A percentile compares a stretch with the other conserved stretches of the same genome.
phyloP scores from a whole-genome alignment of 306 rosid species.

The Senna tora region DNA sequence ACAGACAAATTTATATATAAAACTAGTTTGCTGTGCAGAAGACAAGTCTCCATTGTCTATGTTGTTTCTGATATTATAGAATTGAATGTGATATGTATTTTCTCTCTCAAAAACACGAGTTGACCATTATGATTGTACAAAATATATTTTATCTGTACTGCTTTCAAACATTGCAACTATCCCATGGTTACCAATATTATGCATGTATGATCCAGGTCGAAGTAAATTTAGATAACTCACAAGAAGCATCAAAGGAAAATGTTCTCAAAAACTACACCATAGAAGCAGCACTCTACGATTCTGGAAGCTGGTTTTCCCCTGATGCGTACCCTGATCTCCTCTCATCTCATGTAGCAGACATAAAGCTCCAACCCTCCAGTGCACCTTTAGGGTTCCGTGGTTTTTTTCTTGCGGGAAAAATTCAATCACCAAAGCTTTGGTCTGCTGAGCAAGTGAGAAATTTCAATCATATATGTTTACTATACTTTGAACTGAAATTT shows the following conservation, averaged over 20 bases:
- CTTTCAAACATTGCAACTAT: constrained; percentile 12
- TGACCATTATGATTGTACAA: constrained; percentile 3
- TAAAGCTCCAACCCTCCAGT: constrained; percentile 57
- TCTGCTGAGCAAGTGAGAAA: constrained; percentile 86
- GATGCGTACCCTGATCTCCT: constrained; percentile 63
- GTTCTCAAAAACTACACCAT: constrained; percentile 60
- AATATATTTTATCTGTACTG: not conserved
- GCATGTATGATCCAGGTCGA: constrained; percentile 65
- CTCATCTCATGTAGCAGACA: constrained; percentile 64
- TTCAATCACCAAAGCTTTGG: constrained; percentile 82
- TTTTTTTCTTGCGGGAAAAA: constrained; percentile 67
- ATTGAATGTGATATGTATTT: not conserved
- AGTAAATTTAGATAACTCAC: constrained; percentile 77
- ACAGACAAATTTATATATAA: not conserved
- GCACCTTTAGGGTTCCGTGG: constrained; percentile 66
- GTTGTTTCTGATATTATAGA: constrained; percentile 13
- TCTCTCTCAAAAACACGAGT: not conserved
- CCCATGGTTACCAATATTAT: constrained; percentile 26
- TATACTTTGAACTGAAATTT: not conserved
- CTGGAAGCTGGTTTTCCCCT: constrained; percentile 57
- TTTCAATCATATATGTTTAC: constrained; percentile 27
- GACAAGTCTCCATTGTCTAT: constrained; percentile 2
- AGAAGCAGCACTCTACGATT: constrained; percentile 77
- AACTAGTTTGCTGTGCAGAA: constrained; percentile 16
- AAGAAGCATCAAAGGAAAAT: constrained; percentile 59